phyloP scores from a whole-genome alignment of 495 filamentous ascomycete species.

The Poronia punctata region DNA sequence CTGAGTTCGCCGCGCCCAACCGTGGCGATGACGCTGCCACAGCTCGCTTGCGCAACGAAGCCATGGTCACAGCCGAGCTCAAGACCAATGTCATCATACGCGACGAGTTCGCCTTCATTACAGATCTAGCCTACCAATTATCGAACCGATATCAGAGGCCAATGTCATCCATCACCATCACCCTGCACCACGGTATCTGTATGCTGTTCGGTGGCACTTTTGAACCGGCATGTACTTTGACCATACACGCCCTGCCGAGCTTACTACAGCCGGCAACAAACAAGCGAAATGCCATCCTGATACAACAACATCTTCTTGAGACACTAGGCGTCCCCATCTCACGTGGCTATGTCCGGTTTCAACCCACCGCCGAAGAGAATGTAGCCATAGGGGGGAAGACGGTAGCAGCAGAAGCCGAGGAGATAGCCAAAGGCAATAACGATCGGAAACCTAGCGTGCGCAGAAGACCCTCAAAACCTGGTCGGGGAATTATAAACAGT shows the following conservation, averaged over 20 bases:
- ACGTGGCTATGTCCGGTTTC: conserved; percentile 65
- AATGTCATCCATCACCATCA: conserved; percentile 63
- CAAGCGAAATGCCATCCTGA: conserved; percentile 70
- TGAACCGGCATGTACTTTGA: conserved; percentile 74
- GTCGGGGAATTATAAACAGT: conserved; percentile 17
- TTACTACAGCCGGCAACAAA: conserved; percentile 71
- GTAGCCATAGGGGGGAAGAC: conserved; percentile 65
- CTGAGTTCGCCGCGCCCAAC: conserved; percentile 35
- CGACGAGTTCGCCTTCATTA: conserved; percentile 63
- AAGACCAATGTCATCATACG: conserved; percentile 55
- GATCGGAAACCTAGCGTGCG: conserved; percentile 17
- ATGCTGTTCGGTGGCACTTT: conserved; percentile 67
- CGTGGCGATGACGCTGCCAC: conserved; percentile 36
- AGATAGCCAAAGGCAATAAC: conserved; percentile 30
- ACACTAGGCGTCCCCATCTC: conserved; percentile 54
- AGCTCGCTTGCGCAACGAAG: conserved; percentile 55
- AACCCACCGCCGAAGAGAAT: conserved; percentile 61
- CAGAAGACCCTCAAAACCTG: conserved; percentile 19
- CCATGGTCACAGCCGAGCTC: conserved; percentile 71
- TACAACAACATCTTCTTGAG: conserved; percentile 62
- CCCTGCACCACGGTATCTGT: conserved; percentile 64
- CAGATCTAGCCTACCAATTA: conserved; percentile 59
- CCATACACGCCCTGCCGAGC: conserved; percentile 62
- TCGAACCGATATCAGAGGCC: conserved; percentile 67
- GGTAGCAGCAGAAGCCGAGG: conserved; percentile 59